Conservation (phyloP, 257 asterid genomes). For the Nicotiana sylvestris region DNA sequence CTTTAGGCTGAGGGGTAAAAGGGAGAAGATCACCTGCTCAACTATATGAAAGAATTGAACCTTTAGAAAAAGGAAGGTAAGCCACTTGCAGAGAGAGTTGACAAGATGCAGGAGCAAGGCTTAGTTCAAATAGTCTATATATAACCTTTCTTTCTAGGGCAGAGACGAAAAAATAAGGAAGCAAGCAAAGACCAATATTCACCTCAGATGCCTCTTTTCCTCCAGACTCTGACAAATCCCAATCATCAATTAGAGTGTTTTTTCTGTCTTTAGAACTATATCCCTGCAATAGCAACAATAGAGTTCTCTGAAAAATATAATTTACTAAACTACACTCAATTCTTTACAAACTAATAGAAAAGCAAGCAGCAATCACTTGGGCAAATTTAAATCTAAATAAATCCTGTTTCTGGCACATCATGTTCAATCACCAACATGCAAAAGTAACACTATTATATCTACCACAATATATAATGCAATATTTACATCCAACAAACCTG, state of each 20-base stretch:
- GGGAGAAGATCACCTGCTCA: not conserved
- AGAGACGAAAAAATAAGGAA: slow-evolving; percentile 13
- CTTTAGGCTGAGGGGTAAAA: not conserved
- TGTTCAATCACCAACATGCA: not conserved
- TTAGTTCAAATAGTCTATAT: too few species aligned
- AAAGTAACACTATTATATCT: not conserved
- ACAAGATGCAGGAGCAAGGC: not conserved
- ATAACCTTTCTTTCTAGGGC: not conserved
- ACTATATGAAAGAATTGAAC: too few species aligned
- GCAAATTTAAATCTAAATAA: not conserved
- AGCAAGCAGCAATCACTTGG: not conserved
- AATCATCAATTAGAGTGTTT: slow-evolving; percentile 52
- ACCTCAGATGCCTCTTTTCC: slow-evolving; percentile 65
- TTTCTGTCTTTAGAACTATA: slow-evolving; percentile 74
- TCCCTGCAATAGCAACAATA: slow-evolving; percentile 53
- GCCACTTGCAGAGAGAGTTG: not conserved
- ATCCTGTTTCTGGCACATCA: not conserved
- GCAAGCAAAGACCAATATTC: slow-evolving; percentile 19
- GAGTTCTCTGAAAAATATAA: not conserved
- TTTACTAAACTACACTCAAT: not conserved
- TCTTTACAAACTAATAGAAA: not conserved
- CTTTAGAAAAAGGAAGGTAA: not conserved
- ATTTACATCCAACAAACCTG: not conserved
- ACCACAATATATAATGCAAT: not conserved
- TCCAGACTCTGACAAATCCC: slow-evolving; percentile 89